Evolutionary conservation across 2,329 filamentous ascomycete species (phyloP).

Genomic region (Fusarium ramigenum): DNA sequence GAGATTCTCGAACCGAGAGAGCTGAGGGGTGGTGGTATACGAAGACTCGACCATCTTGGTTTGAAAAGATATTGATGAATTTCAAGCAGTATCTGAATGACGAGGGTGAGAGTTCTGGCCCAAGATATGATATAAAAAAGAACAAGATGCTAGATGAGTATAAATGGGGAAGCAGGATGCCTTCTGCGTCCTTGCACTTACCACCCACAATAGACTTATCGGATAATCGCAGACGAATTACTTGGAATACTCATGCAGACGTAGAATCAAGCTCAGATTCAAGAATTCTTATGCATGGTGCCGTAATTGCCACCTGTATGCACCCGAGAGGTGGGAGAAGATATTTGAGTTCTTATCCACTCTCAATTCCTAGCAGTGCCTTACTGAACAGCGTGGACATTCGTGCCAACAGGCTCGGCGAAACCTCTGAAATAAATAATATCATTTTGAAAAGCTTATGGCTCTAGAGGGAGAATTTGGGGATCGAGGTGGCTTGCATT

Average conservation of each 20-base stretch:
- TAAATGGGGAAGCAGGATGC: background rate
- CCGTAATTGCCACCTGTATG: background rate
- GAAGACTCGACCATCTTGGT: background rate
- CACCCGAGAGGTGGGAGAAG: background rate
- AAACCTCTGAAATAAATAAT: fast-evolving
- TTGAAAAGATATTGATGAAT: background rate
- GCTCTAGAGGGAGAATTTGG: background rate
- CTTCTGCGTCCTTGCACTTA: background rate
- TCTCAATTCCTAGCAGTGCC: background rate
- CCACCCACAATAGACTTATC: background rate
- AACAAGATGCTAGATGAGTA: background rate
- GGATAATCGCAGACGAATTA: background rate
- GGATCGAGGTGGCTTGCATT: background rate
- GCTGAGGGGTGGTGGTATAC: no score
- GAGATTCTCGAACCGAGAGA: background rate
- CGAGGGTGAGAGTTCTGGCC: background rate
- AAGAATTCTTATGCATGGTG: background rate
- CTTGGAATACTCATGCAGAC: background rate
- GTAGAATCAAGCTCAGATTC: background rate
- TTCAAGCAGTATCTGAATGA: background rate
- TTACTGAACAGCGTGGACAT: background rate
- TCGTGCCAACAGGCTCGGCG: background rate
- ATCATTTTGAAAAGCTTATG: background rate
- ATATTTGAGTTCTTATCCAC: background rate
- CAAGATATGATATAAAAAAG: background rate